Percentiles rank a stretch among this genome's conserved stretches.
phyloP scores from a whole-genome alignment of 192 early-diverging fungal species.

The Rhizoclosmatium globosum region DNA sequence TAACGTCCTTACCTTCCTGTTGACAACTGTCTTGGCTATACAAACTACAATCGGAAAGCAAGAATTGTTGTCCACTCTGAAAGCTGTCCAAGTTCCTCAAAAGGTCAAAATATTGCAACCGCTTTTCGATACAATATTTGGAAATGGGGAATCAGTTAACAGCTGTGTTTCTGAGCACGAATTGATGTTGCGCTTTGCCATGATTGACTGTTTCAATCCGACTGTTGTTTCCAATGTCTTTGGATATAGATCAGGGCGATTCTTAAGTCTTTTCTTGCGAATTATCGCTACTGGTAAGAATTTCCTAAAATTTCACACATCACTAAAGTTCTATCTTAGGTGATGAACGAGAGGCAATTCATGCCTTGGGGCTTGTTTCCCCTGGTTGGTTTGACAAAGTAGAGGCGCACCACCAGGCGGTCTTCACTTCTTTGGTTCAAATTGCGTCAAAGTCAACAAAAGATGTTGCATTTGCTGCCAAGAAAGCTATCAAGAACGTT shows the following conservation, averaged over 20 bases:
- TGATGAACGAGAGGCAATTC: conserved; percentile 3
- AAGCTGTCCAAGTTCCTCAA: conserved; percentile 55
- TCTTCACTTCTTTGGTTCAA: conserved; percentile 20
- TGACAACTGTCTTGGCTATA: conserved; percentile 53
- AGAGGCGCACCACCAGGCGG: neutral
- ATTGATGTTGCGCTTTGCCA: conserved; percentile 43
- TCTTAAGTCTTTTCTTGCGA: conserved; percentile 52
- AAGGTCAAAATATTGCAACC: conserved; percentile 71
- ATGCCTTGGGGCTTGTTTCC: neutral
- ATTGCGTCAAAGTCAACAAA: neutral
- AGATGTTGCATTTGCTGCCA: conserved; percentile 8
- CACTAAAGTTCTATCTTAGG: conserved; percentile 33
- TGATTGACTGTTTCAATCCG: conserved; percentile 66
- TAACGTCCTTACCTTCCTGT: conserved; percentile 53
- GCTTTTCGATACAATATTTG: conserved; percentile 61
- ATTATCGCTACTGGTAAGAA: conserved; percentile 13
- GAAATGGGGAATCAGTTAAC: conserved; percentile 41
- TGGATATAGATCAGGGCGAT: conserved; percentile 57
- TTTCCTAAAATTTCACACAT: conserved; percentile 21
- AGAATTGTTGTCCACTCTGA: conserved; percentile 57
- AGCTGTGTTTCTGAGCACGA: conserved; percentile 26
- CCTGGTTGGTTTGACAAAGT: conserved; percentile 9
- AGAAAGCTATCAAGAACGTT: neutral
- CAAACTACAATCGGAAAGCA: conserved; percentile 40
- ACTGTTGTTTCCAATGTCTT: conserved; percentile 47